Conservation (phyloP, 305 asterid species). For the Striga hermonthica region DNA sequence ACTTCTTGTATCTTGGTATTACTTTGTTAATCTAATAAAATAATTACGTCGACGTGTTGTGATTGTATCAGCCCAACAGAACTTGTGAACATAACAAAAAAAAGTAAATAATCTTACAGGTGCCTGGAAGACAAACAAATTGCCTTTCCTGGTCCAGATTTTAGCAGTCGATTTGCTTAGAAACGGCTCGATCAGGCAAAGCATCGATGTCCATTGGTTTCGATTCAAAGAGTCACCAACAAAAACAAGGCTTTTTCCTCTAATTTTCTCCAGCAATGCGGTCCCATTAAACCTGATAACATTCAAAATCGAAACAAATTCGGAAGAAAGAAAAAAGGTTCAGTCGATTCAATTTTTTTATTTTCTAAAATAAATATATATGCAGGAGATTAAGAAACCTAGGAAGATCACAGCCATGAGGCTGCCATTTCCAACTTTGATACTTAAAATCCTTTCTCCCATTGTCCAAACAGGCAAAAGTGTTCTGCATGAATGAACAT, state of each 20-base stretch:
- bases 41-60: too few species aligned
- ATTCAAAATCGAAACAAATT: background rate
- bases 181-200: conserved; percentile 41
- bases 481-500: conserved; percentile 35
- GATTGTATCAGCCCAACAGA: too few species aligned
- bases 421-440: conserved; percentile 43
- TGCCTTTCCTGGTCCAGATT: conserved; percentile 28
- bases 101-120: conserved; percentile 26
- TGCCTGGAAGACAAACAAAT: conserved; percentile 26
- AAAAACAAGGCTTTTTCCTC: conserved; percentile 40
- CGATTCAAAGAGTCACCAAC: conserved; percentile 46
- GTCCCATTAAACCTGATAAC: conserved; percentile 36
- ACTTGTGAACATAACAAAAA: too few species aligned
- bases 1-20: too few species aligned
- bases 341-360: too few species aligned
- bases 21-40: too few species aligned
- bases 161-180: conserved; percentile 27
- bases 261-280: conserved; percentile 40
- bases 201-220: conserved; percentile 43
- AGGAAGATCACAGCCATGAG: conserved; percentile 38
- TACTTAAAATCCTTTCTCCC: conserved; percentile 35
- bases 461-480: conserved; percentile 31
- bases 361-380: too few species aligned
- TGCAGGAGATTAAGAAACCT: conserved; percentile 5
- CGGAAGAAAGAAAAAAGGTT: background rate